Conservation (phyloP, 2,329 filamentous ascomycete genomes). For the Pyricularia sp. region DNA sequence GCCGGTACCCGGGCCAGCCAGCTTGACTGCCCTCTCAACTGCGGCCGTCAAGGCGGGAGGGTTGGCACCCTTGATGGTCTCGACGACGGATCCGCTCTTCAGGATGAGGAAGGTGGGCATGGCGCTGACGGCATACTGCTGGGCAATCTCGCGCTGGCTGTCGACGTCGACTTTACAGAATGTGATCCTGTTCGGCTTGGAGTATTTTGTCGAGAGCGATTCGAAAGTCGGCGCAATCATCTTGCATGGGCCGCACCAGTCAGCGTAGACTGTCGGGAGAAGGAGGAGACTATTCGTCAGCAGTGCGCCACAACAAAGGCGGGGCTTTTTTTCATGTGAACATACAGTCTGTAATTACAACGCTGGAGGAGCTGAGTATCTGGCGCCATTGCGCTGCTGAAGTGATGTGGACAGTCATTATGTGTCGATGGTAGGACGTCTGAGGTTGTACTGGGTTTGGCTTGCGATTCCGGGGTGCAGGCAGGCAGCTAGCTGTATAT, state of each 20-base stretch:
- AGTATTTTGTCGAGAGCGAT: constrained; percentile 64
- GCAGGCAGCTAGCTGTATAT: not conserved
- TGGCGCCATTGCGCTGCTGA: constrained; percentile 60
- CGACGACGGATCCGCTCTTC: constrained; percentile 57
- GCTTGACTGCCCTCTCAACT: constrained; percentile 55
- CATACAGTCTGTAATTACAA: constrained; percentile 86
- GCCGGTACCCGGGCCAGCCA: constrained; percentile 26
- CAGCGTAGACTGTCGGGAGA: constrained; percentile 62
- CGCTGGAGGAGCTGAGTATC: constrained; percentile 56
- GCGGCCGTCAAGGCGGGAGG: constrained; percentile 60
- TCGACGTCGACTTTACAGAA: constrained; percentile 93
- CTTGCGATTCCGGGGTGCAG: not conserved
- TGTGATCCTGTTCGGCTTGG: constrained; percentile 68
- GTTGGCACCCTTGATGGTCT: constrained; percentile 74
- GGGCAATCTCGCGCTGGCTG: constrained; percentile 61
- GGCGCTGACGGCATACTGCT: constrained; percentile 65
- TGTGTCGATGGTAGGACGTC: constrained; percentile 7
- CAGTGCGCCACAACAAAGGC: not conserved
- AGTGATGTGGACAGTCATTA: constrained; percentile 43
- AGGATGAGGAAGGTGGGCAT: constrained; percentile 95
- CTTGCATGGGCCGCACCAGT: constrained; percentile 93
- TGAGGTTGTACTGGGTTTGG: not conserved
- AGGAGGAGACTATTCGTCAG: constrained; percentile 10
- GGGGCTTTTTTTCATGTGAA: constrained; percentile 9
- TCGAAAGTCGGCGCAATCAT: constrained; percentile 84